phyloP scores from a whole-genome alignment of 2,329 filamentous ascomycete species.

The Mycosphaerella sp. region DNA sequence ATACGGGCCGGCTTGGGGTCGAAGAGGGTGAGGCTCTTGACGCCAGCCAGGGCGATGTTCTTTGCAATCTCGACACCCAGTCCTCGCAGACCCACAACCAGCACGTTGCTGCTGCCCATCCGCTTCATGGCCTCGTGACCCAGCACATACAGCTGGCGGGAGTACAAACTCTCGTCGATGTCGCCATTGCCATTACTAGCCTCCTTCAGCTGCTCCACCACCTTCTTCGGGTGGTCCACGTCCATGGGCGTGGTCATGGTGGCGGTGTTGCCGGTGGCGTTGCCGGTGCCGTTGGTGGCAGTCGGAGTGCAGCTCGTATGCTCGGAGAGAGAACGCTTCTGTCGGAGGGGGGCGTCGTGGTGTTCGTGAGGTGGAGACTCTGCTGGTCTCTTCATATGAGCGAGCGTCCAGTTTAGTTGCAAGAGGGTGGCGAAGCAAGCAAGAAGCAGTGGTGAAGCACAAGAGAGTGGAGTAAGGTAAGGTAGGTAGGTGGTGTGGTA shows the following conservation, averaged over 20 bases:
- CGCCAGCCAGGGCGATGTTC: constrained; percentile 94
- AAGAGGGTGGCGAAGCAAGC: background rate
- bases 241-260: constrained; percentile 48
- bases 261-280: constrained; percentile 32
- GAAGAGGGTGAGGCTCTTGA: constrained; percentile 92
- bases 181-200: constrained; percentile 45
- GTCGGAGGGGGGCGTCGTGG: constrained; percentile 10
- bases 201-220: constrained; percentile 53
- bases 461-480: background rate
- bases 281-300: background rate
- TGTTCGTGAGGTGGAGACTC: constrained; percentile 14
- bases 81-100: constrained; percentile 85
- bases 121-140: constrained; percentile 92
- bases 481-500: too few species aligned
- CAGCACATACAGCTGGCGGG: constrained; percentile 62
- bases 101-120: constrained; percentile 92
- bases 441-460: background rate
- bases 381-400: constrained; percentile 19
- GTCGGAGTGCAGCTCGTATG: constrained; percentile 11
- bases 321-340: constrained; percentile 14
- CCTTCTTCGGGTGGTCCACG: constrained; percentile 52
- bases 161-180: constrained; percentile 63
- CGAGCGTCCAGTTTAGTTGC: constrained; percentile 3
- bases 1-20: constrained; percentile 80
- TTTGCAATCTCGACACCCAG: constrained; percentile 98